Evolutionary conservation across 495 filamentous ascomycete species (phyloP), one percentile per base, ranked within the genome.

Genomic region (Xylaria palmicola): DNA sequence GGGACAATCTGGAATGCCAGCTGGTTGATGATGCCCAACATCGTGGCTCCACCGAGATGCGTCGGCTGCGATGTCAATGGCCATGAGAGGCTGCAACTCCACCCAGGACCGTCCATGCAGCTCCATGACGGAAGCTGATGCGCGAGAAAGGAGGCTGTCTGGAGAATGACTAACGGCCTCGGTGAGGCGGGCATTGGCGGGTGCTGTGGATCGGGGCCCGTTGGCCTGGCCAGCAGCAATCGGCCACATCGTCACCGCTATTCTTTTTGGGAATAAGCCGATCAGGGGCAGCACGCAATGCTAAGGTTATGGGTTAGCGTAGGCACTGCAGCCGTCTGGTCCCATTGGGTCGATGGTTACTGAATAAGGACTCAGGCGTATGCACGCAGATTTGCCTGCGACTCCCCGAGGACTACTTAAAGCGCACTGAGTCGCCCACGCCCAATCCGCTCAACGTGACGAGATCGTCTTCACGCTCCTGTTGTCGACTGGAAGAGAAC

Each of bases 171-270:
- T 7, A 29, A 65, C 68, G 68, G 65, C 53, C 60, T 56, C 64
- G 47, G 61, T 64, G 69, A 69, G 67, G 67, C 66, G 66, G 29
- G 69, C 55, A 58, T 49, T 30, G 27, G 53, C 53, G 53, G 53
- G 53, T 39, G 59, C 4, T 52, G 69, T 72, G 69, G 69, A 72
- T 53, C 62, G 49, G 12, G 44, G 26, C n/a, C 58, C 62, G 51
- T 62, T 56, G 43, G 53, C 59, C 59, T 67, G 60, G 60, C 69
- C 68, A 71, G 62, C 62, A 48, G 66, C 40, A 64, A 20, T 57
- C 62, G 68, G 64, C 66, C 69, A 72, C 69, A 72, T 72, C 54
- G 69, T 72, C 69, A 72, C 69, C 69, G 69, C 69, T 62, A 65
- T 66, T 72, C 69, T 64, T 48, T 54, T 55, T 27, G 29, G 57